Evolutionary conservation across 306 rosid species (phyloP).

Genomic region (Hylodesmum podocarpum): DNA sequence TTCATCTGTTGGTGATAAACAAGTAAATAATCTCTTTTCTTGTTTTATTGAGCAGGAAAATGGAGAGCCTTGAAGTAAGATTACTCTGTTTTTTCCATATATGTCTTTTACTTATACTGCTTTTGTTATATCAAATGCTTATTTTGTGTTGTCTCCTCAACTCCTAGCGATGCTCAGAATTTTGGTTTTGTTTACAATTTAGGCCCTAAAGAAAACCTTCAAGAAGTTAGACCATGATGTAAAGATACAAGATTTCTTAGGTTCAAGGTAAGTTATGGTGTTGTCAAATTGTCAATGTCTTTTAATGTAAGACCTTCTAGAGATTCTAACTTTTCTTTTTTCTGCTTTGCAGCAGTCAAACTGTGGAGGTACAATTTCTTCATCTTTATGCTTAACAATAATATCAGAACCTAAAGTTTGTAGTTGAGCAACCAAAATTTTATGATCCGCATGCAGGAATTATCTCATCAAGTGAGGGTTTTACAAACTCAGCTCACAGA

Average conservation of each 20-base stretch:
- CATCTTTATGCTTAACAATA: conserved; percentile 12
- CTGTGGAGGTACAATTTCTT: conserved; percentile 53
- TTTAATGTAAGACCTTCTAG: conserved; percentile 18
- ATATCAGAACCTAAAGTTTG: conserved; percentile 28
- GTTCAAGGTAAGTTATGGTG: conserved; percentile 53
- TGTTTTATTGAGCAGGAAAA: conserved; percentile 57
- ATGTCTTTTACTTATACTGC: neutral
- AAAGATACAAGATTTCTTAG: conserved; percentile 63
- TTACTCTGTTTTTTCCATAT: conserved; percentile 12
- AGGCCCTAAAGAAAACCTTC: conserved; percentile 82
- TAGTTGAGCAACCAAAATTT: conserved; percentile 18
- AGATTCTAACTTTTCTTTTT: conserved; percentile 29
- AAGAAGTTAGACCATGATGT: conserved; percentile 84
- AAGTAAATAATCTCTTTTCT: conserved; percentile 33
- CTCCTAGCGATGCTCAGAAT: neutral
- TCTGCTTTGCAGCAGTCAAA: conserved; percentile 63
- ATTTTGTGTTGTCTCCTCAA: conserved; percentile 4
- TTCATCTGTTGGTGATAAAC: conserved; percentile 14
- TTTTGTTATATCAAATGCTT: conserved; percentile 4
- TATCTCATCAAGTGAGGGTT: conserved; percentile 43
- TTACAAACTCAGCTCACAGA: conserved; percentile 57
- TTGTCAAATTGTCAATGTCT: conserved; percentile 18
- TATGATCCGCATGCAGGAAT: conserved; percentile 51
- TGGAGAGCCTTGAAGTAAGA: conserved; percentile 90
- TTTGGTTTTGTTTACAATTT: conserved; percentile 35